Evolutionary conservation across 2,329 filamentous ascomycete species (phyloP).

Genomic region (Cadophora gregata): DNA sequence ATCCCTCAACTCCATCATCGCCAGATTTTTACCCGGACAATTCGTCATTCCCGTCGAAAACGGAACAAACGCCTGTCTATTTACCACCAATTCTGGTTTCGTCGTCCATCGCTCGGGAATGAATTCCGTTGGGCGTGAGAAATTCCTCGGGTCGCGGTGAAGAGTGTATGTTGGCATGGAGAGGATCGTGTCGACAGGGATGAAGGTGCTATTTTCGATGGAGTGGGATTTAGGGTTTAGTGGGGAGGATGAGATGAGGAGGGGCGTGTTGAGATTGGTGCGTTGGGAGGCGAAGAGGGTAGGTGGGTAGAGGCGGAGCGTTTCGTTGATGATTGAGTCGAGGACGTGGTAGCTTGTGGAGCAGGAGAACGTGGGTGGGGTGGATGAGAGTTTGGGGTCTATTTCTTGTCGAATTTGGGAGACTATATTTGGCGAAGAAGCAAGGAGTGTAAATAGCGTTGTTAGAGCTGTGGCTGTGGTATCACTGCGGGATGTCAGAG

Average conservation of each 20-base stretch:
- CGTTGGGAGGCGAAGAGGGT: slow-evolving; percentile 39
- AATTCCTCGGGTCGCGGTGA: slow-evolving; percentile 30
- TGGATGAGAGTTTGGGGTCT: slow-evolving; percentile 4
- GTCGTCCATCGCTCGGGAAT: slow-evolving; percentile 44
- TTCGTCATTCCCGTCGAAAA: slow-evolving; percentile 36
- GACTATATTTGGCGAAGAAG: slow-evolving; percentile 22
- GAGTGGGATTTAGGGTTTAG: slow-evolving; percentile 1
- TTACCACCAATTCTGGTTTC: slow-evolving; percentile 30
- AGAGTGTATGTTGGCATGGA: slow-evolving; percentile 25
- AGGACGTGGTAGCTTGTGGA: slow-evolving; percentile 26
- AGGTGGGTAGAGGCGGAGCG: slow-evolving; percentile 29
- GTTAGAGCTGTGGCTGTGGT: slow-evolving; percentile 50
- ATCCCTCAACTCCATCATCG: slow-evolving; percentile 43
- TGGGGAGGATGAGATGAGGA: slow-evolving; percentile 19
- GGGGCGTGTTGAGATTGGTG: slow-evolving; percentile 46
- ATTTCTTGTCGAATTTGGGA: slow-evolving; percentile 30
- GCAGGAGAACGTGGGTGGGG: slow-evolving; percentile 23
- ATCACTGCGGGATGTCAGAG: slow-evolving; percentile 42
- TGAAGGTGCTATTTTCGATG: slow-evolving; percentile 8
- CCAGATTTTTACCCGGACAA: slow-evolving; percentile 44
- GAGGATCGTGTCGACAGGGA: slow-evolving; percentile 27
- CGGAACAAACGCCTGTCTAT: slow-evolving; percentile 41
- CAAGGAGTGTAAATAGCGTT: slow-evolving; percentile 47
- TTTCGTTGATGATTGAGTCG: slow-evolving; percentile 34
- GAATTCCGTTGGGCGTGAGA: slow-evolving; percentile 36